Percentiles rank a stretch among this genome's conserved stretches.
phyloP scores from a whole-genome alignment of 2,329 filamentous ascomycete genomes.

The Fusarium begoniae region DNA sequence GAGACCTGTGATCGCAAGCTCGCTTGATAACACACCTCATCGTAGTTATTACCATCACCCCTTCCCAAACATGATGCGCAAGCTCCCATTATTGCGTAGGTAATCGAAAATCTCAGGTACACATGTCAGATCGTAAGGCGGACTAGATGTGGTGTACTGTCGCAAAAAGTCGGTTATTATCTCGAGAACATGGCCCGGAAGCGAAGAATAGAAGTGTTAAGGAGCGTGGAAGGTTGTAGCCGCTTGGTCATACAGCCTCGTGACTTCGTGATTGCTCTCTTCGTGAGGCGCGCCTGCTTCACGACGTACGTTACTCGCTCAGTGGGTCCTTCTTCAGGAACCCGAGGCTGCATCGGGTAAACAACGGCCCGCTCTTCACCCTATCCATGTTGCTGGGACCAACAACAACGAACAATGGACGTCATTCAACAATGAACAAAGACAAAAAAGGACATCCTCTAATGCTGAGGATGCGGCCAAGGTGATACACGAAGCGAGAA shows the following conservation, averaged over 20 bases:
- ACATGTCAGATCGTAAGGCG: conserved; percentile 34
- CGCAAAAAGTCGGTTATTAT: neutral
- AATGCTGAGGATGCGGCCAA: neutral
- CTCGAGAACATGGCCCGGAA: conserved; percentile 1
- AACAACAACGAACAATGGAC: neutral
- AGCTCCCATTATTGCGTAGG: conserved; percentile 60
- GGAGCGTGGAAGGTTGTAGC: conserved; percentile 30
- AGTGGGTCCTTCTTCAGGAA: conserved; percentile 32
- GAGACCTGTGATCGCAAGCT: neutral
- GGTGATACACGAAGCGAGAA: neutral
- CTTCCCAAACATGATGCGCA: conserved; percentile 69
- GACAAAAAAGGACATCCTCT: neutral
- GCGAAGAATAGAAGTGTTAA: neutral
- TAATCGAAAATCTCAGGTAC: conserved; percentile 25
- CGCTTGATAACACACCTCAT: conserved; percentile 58
- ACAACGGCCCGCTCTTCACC: conserved; percentile 31
- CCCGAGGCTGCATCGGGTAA: conserved; percentile 38
- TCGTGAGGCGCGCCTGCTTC: conserved; percentile 37
- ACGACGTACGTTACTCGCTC: conserved; percentile 40
- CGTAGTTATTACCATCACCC: conserved; percentile 59
- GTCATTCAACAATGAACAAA: neutral
- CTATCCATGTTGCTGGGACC: conserved; percentile 31
- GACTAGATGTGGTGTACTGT: conserved; percentile 1
- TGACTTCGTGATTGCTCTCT: conserved; percentile 32
- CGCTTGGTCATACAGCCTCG: conserved; percentile 24